Base-by-base conservation (phyloP, 495 filamentous ascomycete species). In the Aspergillus cavernicola region DNA sequence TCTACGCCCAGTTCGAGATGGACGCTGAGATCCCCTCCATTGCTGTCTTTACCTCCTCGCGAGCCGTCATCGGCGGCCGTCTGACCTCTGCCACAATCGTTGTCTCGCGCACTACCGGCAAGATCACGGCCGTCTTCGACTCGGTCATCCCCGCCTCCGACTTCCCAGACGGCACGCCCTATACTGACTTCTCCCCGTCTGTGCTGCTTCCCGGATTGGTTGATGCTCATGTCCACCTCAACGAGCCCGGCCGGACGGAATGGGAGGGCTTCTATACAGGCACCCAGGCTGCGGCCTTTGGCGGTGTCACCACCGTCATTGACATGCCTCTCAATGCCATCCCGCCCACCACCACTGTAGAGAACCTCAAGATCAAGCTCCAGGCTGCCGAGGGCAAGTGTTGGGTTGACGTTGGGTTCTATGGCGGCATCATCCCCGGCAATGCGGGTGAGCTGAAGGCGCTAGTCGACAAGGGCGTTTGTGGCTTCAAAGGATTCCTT, bases 271-370 rank as follows among this genome's bases (percentile, higher is more conserved):
- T 98, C 79, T 84, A 85, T 69, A 95, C 90, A 2, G 93, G 93
- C 37, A 97, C 93, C 23, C 80, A 85, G 66, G 93, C 93, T 20
- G 93, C 93, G 9, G 93, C 93, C 44, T 96, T 92, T 66, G 93
- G 93, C 16, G 93, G 93, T 53, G 93, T 97, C 42, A 98, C 93
- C n/a, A 97, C 93, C 4, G 89, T 98, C 22, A 78, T 98, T 63
- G 93, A 98, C 70, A 98, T 98, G 93, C 93, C 93, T 39, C 71
- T 98, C 53, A 98, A 98, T 72, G 91, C 93, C 50, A 95, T 98
- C 53, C 93, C 93, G 2, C 93, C 93, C 0, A 98, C 93, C 6
- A 97, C 92, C 38, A 97, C 93, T 0, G 79, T 97, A 6, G 74
- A 79, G 18, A 87, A 85, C 12, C 78, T 98, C 59, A 80, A 85